A percentile compares a stretch with the other conserved stretches of the same genome.
Conservation (phyloP, 1,139 yeast species). For the Pichia sp. region DNA sequence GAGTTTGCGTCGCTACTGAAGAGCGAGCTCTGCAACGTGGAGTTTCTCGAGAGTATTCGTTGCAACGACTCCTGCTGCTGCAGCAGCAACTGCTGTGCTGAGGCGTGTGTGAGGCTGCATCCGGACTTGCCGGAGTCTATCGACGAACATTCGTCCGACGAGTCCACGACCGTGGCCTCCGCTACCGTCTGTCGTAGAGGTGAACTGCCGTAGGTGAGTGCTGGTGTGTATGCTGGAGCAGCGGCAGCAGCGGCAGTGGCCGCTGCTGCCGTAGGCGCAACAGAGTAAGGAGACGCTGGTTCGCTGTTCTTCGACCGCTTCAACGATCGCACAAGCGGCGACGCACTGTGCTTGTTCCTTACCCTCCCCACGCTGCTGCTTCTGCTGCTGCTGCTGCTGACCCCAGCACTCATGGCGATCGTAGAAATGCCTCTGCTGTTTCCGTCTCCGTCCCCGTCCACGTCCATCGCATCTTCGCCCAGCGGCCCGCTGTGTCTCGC, state of each 20-base stretch:
- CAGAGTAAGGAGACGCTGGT: background rate
- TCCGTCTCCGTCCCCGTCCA: background rate
- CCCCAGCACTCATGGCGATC: background rate
- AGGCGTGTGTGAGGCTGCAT: constrained; percentile 16
- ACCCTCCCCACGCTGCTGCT: background rate
- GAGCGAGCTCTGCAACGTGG: constrained; percentile 19
- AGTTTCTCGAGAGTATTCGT: constrained; percentile 11
- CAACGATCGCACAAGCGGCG: constrained; percentile 25
- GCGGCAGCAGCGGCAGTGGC: no score
- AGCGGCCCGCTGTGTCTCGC: background rate
- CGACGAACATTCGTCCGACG: constrained; percentile 23
- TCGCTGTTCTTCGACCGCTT: constrained; percentile 14
- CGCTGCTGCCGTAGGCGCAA: background rate
- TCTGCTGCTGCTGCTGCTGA: background rate
- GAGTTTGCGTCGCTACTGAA: constrained; percentile 21
- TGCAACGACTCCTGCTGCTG: constrained; percentile 19
- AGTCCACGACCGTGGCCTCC: constrained; percentile 14
- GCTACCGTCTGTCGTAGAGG: constrained; percentile 20
- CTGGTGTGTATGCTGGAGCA: background rate
- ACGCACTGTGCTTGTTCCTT: background rate
- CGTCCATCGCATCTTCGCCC: constrained; percentile 10
- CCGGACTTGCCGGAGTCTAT: constrained; percentile 24
- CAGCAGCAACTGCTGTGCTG: constrained; percentile 16
- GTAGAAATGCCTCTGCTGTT: background rate
- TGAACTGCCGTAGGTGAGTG: constrained; percentile 19